Percentiles rank a stretch among this genome's conserved stretches.
phyloP scores from a whole-genome alignment of 176 grass and related monocot genomes.

The Oryza coarctata region DNA sequence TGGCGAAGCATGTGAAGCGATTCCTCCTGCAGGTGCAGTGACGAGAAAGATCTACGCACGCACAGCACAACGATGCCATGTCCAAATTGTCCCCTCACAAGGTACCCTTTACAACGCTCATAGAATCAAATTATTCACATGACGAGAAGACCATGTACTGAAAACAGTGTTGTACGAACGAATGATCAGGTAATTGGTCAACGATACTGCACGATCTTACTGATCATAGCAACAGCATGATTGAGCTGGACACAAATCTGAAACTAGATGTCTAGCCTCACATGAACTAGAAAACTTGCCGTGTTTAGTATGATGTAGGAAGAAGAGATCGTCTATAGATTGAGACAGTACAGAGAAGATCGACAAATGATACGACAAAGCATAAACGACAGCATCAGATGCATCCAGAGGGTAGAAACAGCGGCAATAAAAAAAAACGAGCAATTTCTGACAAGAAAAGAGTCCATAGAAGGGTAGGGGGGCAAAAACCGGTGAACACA shows the following conservation, averaged over 20 bases:
- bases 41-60: not conserved
- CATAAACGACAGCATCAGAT: not conserved
- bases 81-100: not conserved
- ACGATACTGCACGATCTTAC: not conserved
- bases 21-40: constrained; percentile 6
- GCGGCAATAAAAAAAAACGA: not conserved
- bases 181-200: not conserved
- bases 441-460: not conserved
- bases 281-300: not conserved
- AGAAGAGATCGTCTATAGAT: not conserved
- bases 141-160: not conserved
- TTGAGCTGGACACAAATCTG: not conserved
- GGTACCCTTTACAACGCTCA: not conserved
- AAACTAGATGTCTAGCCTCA: not conserved
- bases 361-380: no score
- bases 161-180: not conserved
- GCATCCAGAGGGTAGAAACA: not conserved
- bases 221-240: not conserved
- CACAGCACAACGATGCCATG: not conserved
- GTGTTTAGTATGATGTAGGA: not conserved
- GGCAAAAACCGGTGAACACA: not conserved
- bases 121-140: not conserved
- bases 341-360: not conserved
- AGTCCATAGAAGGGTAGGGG: not conserved
- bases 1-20: constrained; percentile 31